phyloP scores from a whole-genome alignment of 768 basidiomycete species.

The Tylopilus cervinicoccineus region DNA sequence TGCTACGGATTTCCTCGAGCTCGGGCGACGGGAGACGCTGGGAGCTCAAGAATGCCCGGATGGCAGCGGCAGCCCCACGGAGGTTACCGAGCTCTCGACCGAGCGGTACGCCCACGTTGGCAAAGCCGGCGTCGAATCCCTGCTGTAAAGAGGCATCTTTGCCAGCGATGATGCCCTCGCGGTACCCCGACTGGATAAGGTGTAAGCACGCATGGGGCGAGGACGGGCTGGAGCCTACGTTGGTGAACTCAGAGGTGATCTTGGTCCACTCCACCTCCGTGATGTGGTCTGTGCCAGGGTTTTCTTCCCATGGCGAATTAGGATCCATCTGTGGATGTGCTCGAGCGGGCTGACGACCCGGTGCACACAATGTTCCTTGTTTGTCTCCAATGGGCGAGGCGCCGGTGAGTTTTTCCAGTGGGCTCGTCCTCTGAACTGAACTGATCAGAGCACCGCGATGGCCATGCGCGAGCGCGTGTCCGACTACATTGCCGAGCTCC shows the following conservation, averaged over 20 bases:
- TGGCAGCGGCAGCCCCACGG: constrained; percentile 65
- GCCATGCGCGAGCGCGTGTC: constrained; percentile 15
- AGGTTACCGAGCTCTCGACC: constrained; percentile 76
- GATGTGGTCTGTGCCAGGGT: constrained; percentile 29
- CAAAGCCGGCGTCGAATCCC: constrained; percentile 89
- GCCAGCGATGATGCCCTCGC: constrained; percentile 93
- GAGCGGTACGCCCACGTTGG: constrained; percentile 61
- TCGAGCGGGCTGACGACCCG: not conserved
- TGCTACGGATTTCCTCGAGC: constrained; percentile 45
- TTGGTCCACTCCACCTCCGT: constrained; percentile 63
- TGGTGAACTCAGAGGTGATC: constrained; percentile 66
- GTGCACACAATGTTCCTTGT: not conserved
- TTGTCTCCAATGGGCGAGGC: not conserved
- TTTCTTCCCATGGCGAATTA: constrained; percentile 62
- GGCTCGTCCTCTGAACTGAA: not conserved
- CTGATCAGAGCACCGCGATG: not conserved
- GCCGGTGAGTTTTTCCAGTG: not conserved
- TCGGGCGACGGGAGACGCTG: constrained; percentile 6
- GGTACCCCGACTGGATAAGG: constrained; percentile 72
- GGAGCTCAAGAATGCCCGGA: constrained; percentile 54
- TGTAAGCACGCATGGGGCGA: not conserved
- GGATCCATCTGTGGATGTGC: constrained; percentile 13
- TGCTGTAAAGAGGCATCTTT: constrained; percentile 84
- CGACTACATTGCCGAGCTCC: constrained; percentile 13
- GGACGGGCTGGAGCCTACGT: constrained; percentile 39